Evolutionary conservation across 768 basidiomycete genomes (phyloP).

Genomic region (Suillus luteus): DNA sequence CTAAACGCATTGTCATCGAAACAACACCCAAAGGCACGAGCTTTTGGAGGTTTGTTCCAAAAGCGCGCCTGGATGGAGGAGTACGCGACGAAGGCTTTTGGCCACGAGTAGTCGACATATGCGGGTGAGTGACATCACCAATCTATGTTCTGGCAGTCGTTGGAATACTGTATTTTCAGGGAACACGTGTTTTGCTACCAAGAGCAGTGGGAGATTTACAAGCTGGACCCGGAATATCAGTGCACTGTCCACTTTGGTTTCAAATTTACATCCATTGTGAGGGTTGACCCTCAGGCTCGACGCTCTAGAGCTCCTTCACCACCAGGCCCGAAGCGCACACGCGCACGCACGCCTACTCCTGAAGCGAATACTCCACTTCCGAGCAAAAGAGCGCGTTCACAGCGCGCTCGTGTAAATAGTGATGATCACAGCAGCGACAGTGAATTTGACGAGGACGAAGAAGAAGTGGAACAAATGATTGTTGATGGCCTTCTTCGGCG

Average conservation of each 20-base stretch:
- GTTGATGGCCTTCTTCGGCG: constrained; percentile 34
- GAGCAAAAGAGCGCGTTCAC: constrained; percentile 32
- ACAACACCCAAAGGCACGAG: constrained; percentile 53
- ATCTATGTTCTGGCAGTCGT: neutral
- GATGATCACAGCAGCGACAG: constrained; percentile 25
- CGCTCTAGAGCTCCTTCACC: constrained; percentile 13
- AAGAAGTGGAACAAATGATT: constrained; percentile 55
- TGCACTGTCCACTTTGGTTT: constrained; percentile 56
- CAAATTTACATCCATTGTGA: constrained; percentile 29
- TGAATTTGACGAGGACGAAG: constrained; percentile 39
- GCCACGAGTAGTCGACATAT: constrained; percentile 67
- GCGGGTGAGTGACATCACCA: constrained; percentile 53
- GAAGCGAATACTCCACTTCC: constrained; percentile 17
- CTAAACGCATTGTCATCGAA: constrained; percentile 78
- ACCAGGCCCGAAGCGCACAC: constrained; percentile 32
- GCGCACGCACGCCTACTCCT: constrained; percentile 29
- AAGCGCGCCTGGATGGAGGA: constrained; percentile 57
- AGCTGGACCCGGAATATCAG: constrained; percentile 73
- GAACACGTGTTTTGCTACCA: constrained; percentile 55
- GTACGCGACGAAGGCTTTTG: constrained; percentile 68
- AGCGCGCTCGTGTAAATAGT: constrained; percentile 10
- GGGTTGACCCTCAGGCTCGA: constrained; percentile 20
- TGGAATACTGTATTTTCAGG: constrained; percentile 34
- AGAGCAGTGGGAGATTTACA: constrained; percentile 88
- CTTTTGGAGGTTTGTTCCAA: constrained; percentile 79